A percentile compares a stretch with the other conserved stretches of the same genome.
Evolutionary conservation across 2,329 filamentous ascomycete species (phyloP).

Genomic region (Aspergillus tanneri): DNA sequence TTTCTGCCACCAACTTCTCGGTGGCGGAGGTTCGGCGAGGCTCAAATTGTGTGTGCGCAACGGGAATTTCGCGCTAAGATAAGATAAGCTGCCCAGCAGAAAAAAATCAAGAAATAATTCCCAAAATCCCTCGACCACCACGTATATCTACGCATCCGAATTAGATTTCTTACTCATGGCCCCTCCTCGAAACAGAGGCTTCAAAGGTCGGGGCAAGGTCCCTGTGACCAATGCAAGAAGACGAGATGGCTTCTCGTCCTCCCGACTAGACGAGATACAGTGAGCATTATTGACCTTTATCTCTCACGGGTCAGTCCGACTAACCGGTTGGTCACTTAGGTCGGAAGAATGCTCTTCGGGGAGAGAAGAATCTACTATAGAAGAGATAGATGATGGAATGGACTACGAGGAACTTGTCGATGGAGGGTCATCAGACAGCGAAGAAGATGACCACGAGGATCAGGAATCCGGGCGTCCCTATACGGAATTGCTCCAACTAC

Average conservation of each 20-base stretch:
- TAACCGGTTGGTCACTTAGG: constrained; percentile 19
- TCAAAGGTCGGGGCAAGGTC: constrained; percentile 28
- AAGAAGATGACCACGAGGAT: constrained; percentile 46
- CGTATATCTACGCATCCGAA: too few species aligned
- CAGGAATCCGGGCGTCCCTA: constrained; percentile 49
- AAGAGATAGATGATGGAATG: constrained; percentile 41
- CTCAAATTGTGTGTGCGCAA: constrained; percentile 43
- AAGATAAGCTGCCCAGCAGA: constrained; percentile 37
- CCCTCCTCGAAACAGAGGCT: constrained; percentile 28
- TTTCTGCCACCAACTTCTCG: constrained; percentile 26
- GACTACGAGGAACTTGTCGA: constrained; percentile 42
- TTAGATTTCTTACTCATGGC: constrained; percentile 28
- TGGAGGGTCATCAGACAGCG: constrained; percentile 42
- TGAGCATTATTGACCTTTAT: constrained; percentile 23
- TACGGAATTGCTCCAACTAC: constrained; percentile 56
- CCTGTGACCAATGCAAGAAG: constrained; percentile 11
- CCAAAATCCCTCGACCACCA: not conserved
- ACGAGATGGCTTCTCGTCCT: constrained; percentile 36
- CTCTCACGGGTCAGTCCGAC: constrained; percentile 1
- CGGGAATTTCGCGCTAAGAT: constrained; percentile 51
- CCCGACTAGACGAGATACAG: constrained; percentile 41
- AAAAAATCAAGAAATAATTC: constrained; percentile 18
- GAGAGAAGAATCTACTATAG: constrained; percentile 38
- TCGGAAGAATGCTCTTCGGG: constrained; percentile 31
- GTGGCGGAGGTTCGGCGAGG: constrained; percentile 27